A percentile compares a stretch with the other conserved stretches of the same genome.
Evolutionary conservation across 495 filamentous ascomycete genomes (phyloP).

Genomic region (Aspergillus kassunensis): DNA sequence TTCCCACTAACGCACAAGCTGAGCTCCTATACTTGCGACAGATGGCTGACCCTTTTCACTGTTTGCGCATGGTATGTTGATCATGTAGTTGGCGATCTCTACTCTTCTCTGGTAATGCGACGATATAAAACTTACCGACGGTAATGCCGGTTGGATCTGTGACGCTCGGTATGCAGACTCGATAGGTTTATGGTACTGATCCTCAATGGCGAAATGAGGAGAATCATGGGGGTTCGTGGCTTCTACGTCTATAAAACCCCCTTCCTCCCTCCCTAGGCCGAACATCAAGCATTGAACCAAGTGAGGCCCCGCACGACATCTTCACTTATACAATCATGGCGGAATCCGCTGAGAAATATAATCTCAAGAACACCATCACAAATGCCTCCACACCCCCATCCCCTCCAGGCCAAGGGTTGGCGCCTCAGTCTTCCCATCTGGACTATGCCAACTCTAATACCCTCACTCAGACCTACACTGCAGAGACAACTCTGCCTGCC

Average conservation of each 20-base stretch:
- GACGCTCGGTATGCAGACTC: neutral
- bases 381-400: neutral
- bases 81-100: neutral
- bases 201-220: neutral
- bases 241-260: neutral
- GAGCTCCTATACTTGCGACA: too few species aligned
- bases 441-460: slow-evolving; percentile 52
- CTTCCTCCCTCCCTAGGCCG: neutral
- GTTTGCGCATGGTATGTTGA: too few species aligned
- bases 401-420: neutral
- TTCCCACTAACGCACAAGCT: too few species aligned
- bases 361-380: slow-evolving; percentile 15
- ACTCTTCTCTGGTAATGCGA: neutral
- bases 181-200: too few species aligned
- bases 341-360: slow-evolving; percentile 8
- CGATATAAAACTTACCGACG: neutral
- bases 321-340: neutral
- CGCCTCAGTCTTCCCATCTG: slow-evolving; percentile 7
- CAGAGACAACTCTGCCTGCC: slow-evolving; percentile 61
- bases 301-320: too few species aligned
- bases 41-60: too few species aligned
- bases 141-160: neutral
- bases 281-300: too few species aligned
- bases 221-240: neutral
- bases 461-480: slow-evolving; percentile 59